Conservation (phyloP, 2,329 filamentous ascomycete genomes). For the Colletotrichum siamense region DNA sequence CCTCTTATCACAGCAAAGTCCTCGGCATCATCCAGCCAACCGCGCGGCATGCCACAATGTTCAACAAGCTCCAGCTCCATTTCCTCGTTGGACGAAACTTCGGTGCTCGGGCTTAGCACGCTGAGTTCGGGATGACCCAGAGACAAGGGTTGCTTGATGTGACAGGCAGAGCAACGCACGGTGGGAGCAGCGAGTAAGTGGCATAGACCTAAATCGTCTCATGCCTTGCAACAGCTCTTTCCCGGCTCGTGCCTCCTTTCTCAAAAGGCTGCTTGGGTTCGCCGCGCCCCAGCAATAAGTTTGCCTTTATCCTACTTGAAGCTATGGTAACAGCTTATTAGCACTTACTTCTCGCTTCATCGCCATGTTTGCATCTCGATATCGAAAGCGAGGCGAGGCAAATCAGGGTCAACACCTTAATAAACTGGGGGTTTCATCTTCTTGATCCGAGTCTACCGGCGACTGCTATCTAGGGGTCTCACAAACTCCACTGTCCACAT, state of each 20-base stretch:
- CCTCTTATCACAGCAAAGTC: neutral
- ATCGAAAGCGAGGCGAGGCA: neutral
- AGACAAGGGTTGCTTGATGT: slow-evolving; percentile 5
- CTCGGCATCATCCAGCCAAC: neutral
- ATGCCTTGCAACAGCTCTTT: neutral
- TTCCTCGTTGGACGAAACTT: neutral
- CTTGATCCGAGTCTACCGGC: neutral
- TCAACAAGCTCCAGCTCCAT: neutral
- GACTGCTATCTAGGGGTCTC: neutral
- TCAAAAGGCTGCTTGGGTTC: neutral
- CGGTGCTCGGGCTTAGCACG: neutral
- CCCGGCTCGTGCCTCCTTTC: neutral
- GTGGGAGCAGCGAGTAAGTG: neutral
- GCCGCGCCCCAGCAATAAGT: neutral
- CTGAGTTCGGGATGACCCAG: neutral
- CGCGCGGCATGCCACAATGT: neutral
- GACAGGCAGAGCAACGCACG: neutral
- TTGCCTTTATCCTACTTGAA: neutral
- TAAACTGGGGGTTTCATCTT: neutral
- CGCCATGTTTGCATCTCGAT: neutral
- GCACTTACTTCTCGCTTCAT: neutral
- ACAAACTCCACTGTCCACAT: neutral
- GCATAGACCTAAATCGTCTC: neutral
- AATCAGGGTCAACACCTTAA: neutral
- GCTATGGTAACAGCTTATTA: slow-evolving; percentile 18